Conservation (phyloP, 1,284 basidiomycete genomes). For the Coniferiporia weirii region DNA sequence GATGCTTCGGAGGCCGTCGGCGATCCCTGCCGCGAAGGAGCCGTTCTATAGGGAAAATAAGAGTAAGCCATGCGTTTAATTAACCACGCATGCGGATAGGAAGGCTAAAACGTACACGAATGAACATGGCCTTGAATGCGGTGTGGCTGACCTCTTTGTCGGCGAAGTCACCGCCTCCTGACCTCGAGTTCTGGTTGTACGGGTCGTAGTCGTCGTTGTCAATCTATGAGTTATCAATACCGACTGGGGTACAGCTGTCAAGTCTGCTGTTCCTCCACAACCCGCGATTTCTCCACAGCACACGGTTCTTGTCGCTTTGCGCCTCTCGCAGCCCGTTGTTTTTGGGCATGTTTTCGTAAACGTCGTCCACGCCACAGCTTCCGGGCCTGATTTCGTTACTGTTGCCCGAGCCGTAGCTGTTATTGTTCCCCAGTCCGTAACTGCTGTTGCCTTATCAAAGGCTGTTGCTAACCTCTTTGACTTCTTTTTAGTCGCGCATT, state of each 20-base stretch:
- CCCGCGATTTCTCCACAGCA: no score
- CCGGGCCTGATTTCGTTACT: neutral
- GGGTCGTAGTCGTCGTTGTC: neutral
- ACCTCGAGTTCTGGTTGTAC: neutral
- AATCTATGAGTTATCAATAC: neutral
- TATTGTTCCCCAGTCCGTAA: neutral
- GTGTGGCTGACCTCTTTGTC: slow-evolving; percentile 2
- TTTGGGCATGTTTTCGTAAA: no score
- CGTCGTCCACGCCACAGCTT: neutral
- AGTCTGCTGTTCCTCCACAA: no score
- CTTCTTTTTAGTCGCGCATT: no score
- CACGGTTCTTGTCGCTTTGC: no score
- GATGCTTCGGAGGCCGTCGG: neutral
- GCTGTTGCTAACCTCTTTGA: no score
- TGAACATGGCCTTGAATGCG: slow-evolving; percentile 8
- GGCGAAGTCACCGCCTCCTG: neutral
- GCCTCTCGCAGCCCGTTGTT: no score
- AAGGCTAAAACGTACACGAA: slow-evolving; percentile 1
- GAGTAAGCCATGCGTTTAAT: neutral
- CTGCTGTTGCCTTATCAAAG: no score
- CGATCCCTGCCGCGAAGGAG: neutral
- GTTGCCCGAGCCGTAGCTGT: slow-evolving; percentile 3
- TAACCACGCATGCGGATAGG: neutral
- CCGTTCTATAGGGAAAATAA: neutral
- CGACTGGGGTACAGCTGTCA: neutral